These are phyloP conservation scores for Entomortierella chlamydospora DNA, from an alignment of 192 early-diverging fungal species.

Conservation along the genomic window DNA sequence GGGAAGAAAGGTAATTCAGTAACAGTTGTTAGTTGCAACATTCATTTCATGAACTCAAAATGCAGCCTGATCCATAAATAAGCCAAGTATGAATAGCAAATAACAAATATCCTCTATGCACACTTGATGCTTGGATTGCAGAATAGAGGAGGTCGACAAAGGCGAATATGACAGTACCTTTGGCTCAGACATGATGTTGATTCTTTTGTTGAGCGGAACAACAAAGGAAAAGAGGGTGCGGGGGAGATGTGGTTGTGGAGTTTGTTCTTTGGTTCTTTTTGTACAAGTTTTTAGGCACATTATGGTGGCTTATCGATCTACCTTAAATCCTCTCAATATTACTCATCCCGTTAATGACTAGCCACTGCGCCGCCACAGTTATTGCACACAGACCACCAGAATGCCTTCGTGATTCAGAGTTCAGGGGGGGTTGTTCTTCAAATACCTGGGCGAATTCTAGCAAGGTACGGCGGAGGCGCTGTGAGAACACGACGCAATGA, in stretches of 20 bases:
- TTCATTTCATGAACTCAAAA: background rate
- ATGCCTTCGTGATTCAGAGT: too few species aligned
- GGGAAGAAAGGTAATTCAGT: too few species aligned
- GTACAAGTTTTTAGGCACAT: too few species aligned
- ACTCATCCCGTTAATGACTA: constrained; percentile 35
- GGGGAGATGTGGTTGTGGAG: too few species aligned
- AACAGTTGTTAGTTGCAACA: constrained; percentile 3
- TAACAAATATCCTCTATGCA: too few species aligned
- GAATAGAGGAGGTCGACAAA: too few species aligned
- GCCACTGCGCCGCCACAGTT: background rate
- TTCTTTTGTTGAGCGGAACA: constrained; percentile 15
- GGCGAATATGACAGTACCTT: constrained; percentile 23
- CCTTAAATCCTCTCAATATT: constrained; percentile 32
- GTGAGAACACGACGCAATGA: background rate
- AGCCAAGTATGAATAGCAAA: background rate
- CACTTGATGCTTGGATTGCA: too few species aligned
- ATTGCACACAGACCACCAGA: constrained; percentile 1
- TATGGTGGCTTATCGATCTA: background rate
- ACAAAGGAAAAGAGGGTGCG: background rate
- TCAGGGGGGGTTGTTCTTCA: too few species aligned
- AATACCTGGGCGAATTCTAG: too few species aligned
- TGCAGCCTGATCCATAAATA: background rate
- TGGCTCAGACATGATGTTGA: constrained; percentile 46
- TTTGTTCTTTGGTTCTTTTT: too few species aligned
- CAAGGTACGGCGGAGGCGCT: background rate